A percentile compares a stretch with the other conserved stretches of the same genome.
Evolutionary conservation across 2,329 filamentous ascomycete species (phyloP).

Genomic region (Stemphylium vesicarium): DNA sequence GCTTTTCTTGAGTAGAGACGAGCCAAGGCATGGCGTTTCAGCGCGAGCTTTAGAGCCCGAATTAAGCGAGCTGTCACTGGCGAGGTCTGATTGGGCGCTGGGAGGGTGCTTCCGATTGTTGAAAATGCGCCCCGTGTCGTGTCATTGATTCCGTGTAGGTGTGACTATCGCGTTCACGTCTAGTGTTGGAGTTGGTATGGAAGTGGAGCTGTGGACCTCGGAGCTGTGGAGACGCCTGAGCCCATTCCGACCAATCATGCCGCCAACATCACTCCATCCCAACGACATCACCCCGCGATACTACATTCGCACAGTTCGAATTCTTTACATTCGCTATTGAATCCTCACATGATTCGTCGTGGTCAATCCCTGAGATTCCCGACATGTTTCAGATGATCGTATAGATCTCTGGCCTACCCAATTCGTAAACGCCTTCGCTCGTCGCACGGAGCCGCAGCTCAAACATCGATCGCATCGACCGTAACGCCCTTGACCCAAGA

Average conservation of each 20-base stretch:
- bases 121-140: neutral
- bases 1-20: neutral
- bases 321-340: conserved; percentile 28
- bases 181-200: neutral
- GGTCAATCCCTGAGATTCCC: conserved; percentile 36
- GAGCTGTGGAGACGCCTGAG: conserved; percentile 8
- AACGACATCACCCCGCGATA: neutral
- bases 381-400: conserved; percentile 32
- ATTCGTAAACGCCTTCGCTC: conserved; percentile 34
- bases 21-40: conserved; percentile 5
- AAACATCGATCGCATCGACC: conserved; percentile 85
- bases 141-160: neutral
- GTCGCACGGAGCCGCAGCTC: conserved; percentile 41
- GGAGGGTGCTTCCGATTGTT: no score
- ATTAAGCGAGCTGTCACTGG: conserved; percentile 1
- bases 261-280: neutral
- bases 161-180: neutral
- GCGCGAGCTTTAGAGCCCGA: neutral
- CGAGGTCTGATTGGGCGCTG: neutral
- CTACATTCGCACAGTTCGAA: neutral
- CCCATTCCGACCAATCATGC: neutral
- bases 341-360: conserved; percentile 38
- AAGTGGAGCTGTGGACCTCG: neutral
- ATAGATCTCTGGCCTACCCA: conserved; percentile 29
- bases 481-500: conserved; percentile 85